These are phyloP conservation scores for Bidens hawaiensis DNA, from an alignment of 140 eudicot genomes.

Conservation along the genomic window DNA sequence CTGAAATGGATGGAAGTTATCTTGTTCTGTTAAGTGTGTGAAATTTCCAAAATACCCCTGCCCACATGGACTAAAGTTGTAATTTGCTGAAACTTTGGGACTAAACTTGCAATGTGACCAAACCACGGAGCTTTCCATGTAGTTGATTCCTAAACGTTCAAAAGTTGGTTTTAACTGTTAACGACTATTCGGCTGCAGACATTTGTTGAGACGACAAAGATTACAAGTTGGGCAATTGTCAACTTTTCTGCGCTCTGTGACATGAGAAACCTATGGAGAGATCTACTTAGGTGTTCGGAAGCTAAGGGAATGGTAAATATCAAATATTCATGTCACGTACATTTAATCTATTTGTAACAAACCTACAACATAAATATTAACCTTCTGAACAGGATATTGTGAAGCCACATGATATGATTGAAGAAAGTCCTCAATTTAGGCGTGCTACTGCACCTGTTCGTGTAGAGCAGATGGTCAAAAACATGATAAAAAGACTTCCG, in stretches of 20 bases:
- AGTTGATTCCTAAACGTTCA: neutral
- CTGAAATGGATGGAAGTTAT: no score
- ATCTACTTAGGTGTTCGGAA: constrained; percentile 33
- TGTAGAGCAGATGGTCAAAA: constrained; percentile 61
- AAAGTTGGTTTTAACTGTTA: neutral
- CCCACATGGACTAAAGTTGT: no score
- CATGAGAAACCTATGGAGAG: constrained; percentile 2
- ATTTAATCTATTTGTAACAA: neutral
- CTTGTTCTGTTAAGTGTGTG: no score
- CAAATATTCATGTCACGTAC: neutral
- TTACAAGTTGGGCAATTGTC: constrained; percentile 51
- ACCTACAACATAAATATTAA: neutral
- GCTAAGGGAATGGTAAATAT: constrained; percentile 50
- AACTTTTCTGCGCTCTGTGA: constrained; percentile 56
- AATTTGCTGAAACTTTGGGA: no score
- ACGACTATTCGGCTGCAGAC: constrained; percentile 24
- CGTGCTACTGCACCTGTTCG: constrained; percentile 46
- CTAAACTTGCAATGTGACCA: no score
- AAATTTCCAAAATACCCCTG: no score
- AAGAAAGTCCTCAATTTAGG: constrained; percentile 47
- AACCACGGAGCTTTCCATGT: no score
- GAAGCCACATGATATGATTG: constrained; percentile 34
- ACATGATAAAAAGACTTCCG: constrained; percentile 22
- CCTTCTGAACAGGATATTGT: constrained; percentile 10
- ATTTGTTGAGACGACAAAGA: constrained; percentile 24